phyloP scores from a whole-genome alignment of 2,329 filamentous ascomycete genomes.

The Colletotrichum trifolii region DNA sequence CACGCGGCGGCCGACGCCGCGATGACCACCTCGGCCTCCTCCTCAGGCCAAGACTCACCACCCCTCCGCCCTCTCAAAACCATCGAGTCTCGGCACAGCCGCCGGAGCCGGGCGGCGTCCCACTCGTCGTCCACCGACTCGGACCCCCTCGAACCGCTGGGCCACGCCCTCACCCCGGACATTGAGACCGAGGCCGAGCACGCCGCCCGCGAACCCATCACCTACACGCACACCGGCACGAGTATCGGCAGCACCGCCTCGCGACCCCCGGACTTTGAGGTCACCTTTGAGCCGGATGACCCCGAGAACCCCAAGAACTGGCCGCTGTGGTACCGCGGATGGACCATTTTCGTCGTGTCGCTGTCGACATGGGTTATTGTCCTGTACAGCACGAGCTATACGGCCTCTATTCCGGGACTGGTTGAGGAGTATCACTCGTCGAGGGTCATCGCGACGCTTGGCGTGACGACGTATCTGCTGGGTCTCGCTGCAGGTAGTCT shows the following conservation, averaged over 20 bases:
- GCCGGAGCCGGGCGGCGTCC: slow-evolving; percentile 18
- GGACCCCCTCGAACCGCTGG: slow-evolving; percentile 46
- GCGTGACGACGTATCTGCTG: slow-evolving; percentile 81
- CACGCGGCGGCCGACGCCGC: slow-evolving; percentile 22
- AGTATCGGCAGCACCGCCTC: slow-evolving; percentile 54
- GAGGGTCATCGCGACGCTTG: slow-evolving; percentile 74
- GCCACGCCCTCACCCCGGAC: slow-evolving; percentile 51
- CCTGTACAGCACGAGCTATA: slow-evolving; percentile 83
- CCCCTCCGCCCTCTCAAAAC: slow-evolving; percentile 21
- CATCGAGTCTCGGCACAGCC: slow-evolving; percentile 28
- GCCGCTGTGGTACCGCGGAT: slow-evolving; percentile 62
- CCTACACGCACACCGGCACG: slow-evolving; percentile 50
- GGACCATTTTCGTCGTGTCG: slow-evolving; percentile 57
- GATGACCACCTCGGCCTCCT: slow-evolving; percentile 22
- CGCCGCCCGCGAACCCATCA: slow-evolving; percentile 52
- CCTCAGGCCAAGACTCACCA: slow-evolving; percentile 28
- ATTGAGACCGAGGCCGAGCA: slow-evolving; percentile 53
- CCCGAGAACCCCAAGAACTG: slow-evolving; percentile 75
- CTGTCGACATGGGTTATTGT: slow-evolving; percentile 65
- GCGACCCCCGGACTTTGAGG: slow-evolving; percentile 72
- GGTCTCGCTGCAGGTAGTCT: slow-evolving; percentile 79
- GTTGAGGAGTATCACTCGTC: slow-evolving; percentile 71
- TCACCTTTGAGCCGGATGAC: slow-evolving; percentile 75
- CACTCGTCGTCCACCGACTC: slow-evolving; percentile 33
- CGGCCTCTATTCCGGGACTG: slow-evolving; percentile 76